Percentiles rank a stretch among this genome's conserved stretches.
Conservation (phyloP, 768 basidiomycete species). For the Agrocybe pediades region DNA sequence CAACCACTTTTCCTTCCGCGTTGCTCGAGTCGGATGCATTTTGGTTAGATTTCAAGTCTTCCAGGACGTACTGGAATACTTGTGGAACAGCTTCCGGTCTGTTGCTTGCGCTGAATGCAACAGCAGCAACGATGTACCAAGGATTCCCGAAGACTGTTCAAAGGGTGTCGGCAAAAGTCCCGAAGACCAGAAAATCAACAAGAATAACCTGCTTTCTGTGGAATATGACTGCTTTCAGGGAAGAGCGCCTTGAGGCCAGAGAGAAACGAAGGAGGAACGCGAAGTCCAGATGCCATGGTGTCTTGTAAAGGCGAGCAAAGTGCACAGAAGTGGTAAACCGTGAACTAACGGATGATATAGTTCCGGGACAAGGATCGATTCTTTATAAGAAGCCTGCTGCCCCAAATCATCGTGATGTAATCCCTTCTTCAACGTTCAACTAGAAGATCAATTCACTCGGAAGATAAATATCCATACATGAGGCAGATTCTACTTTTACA, state of each 20-base stretch:
- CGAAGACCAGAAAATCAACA: background rate
- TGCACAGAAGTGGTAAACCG: background rate
- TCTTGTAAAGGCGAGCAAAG: background rate
- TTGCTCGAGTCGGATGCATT: conserved; percentile 5
- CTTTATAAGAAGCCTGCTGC: too few species aligned
- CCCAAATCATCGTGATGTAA: too few species aligned
- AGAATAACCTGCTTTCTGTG: conserved; percentile 15
- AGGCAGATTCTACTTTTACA: too few species aligned
- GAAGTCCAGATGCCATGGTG: conserved; percentile 34
- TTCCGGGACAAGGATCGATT: too few species aligned
- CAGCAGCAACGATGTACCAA: conserved; percentile 62
- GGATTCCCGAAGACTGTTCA: conserved; percentile 34
- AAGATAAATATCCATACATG: too few species aligned
- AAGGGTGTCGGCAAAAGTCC: background rate
- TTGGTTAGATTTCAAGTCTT: conserved; percentile 38
- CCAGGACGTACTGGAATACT: conserved; percentile 52
- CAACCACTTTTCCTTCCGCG: conserved; percentile 40
- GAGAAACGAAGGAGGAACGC: conserved; percentile 41
- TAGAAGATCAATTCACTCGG: too few species aligned
- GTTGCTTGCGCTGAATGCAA: conserved; percentile 61
- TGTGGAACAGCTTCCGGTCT: conserved; percentile 56
- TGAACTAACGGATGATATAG: too few species aligned
- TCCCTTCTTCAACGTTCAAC: too few species aligned
- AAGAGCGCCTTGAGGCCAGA: conserved; percentile 45
- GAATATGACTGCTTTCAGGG: conserved; percentile 28